These are phyloP conservation scores for Phialophora expanda DNA, from an alignment of 2,329 filamentous ascomycete species.

Conservation along the genomic window DNA sequence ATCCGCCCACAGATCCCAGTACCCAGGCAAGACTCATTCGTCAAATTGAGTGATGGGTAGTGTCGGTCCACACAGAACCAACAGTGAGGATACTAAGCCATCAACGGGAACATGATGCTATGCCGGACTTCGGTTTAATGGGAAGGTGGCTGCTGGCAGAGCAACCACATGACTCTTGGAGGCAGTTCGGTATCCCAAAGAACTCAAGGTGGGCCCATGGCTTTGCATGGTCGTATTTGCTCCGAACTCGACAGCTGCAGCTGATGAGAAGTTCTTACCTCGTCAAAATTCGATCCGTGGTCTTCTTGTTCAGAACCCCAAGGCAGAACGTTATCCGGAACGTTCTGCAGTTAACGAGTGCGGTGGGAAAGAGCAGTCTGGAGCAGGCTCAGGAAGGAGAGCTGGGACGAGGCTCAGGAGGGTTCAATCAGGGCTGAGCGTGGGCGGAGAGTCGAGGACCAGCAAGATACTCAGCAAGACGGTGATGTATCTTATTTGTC, in stretches of 20 bases:
- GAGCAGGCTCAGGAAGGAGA: conserved; percentile 22
- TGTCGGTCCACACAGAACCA: neutral
- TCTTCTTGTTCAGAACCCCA: conserved; percentile 11
- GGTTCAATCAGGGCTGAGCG: conserved; percentile 25
- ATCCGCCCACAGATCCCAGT: neutral
- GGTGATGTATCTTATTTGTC: conserved; percentile 36
- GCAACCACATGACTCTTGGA: neutral
- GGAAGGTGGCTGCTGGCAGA: neutral
- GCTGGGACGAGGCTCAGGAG: conserved; percentile 33
- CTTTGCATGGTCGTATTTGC: conserved; percentile 1
- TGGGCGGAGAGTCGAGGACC: conserved; percentile 37
- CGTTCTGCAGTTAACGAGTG: conserved; percentile 34
- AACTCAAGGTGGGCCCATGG: conserved; percentile 1
- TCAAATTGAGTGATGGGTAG: neutral
- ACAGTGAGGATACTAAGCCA: neutral
- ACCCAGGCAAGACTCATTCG: neutral
- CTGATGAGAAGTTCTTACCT: conserved; percentile 18
- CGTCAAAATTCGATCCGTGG: conserved; percentile 6
- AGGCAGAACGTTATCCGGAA: conserved; percentile 39
- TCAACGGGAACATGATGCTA: neutral
- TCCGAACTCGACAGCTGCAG: conserved; percentile 1
- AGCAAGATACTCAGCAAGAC: conserved; percentile 35
- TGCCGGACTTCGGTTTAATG: neutral
- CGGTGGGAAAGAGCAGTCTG: conserved; percentile 23
- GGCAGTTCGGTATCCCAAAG: neutral